Evolutionary conservation across 1,139 yeast genomes (phyloP).

Genomic region (Geotrichum citri-aurantii): DNA sequence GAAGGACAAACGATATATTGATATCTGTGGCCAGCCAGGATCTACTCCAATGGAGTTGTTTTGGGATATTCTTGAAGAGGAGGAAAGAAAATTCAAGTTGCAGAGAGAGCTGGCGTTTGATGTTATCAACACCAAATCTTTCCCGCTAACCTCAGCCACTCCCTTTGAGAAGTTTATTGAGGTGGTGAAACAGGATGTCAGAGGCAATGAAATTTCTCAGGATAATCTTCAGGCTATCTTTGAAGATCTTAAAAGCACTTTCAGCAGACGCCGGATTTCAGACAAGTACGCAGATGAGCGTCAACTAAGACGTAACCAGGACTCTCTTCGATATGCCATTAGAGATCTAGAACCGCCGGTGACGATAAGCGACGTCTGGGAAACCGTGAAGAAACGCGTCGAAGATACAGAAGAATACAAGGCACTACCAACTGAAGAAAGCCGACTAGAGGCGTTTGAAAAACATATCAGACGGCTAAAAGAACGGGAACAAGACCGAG

Average conservation of each 20-base stretch:
- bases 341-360: slow-evolving; percentile 34
- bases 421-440: slow-evolving; percentile 36
- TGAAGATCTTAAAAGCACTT: slow-evolving; percentile 16
- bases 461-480: slow-evolving; percentile 31
- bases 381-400: slow-evolving; percentile 34
- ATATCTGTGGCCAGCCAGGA: slow-evolving; percentile 70
- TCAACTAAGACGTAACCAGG: slow-evolving; percentile 36
- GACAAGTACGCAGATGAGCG: slow-evolving; percentile 37
- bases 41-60: slow-evolving; percentile 75
- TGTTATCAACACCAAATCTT: slow-evolving; percentile 39
- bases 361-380: slow-evolving; percentile 36
- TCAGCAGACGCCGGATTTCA: slow-evolving; percentile 25
- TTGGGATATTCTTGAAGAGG: slow-evolving; percentile 68
- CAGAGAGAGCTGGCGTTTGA: slow-evolving; percentile 57
- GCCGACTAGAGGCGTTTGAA: slow-evolving; percentile 34
- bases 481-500: slow-evolving; percentile 26
- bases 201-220: slow-evolving; percentile 21
- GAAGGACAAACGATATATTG: slow-evolving; percentile 53
- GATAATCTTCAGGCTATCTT: slow-evolving; percentile 20
- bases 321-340: slow-evolving; percentile 37
- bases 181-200: slow-evolving; percentile 24
- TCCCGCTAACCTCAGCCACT: slow-evolving; percentile 23
- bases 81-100: slow-evolving; percentile 49
- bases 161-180: slow-evolving; percentile 26
- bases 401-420: slow-evolving; percentile 34